phyloP scores from a whole-genome alignment of 1,139 yeast genomes.

The Pichia sp. region DNA sequence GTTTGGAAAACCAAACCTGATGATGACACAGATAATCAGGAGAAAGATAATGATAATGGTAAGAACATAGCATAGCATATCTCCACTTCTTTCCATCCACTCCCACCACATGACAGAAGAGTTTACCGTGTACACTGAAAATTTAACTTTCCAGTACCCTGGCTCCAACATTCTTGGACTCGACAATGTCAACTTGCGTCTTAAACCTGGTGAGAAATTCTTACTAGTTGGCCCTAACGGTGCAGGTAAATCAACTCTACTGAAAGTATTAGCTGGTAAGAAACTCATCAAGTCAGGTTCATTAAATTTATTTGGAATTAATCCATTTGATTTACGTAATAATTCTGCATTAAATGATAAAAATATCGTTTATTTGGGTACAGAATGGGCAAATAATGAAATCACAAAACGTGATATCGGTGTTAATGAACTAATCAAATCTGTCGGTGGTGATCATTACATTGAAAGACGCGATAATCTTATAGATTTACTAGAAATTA shows the following conservation, averaged over 20 bases:
- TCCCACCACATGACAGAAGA: not conserved
- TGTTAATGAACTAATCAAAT: constrained; percentile 65
- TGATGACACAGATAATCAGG: too few relatives aligned
- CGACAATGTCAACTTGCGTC: constrained; percentile 47
- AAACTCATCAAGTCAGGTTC: constrained; percentile 71
- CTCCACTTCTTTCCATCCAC: not conserved
- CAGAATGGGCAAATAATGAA: constrained; percentile 95
- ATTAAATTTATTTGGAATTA: constrained; percentile 66
- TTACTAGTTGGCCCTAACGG: constrained; percentile 91
- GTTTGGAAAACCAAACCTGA: too few relatives aligned
- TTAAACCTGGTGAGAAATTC: constrained; percentile 70
- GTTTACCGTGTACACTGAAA: constrained; percentile 44
- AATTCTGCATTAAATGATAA: constrained; percentile 24
- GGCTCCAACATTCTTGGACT: constrained; percentile 55
- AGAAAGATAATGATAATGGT: too few relatives aligned
- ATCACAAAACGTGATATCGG: constrained; percentile 87
- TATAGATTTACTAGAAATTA: constrained; percentile 72
- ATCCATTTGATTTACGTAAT: constrained; percentile 62
- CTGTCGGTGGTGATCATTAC: constrained; percentile 74
- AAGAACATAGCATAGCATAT: too few relatives aligned
- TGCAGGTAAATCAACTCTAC: constrained; percentile 89
- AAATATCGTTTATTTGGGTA: constrained; percentile 85
- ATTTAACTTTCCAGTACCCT: constrained; percentile 66
- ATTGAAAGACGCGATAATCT: constrained; percentile 71
- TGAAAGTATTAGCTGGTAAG: constrained; percentile 83